Evolutionary conservation across 768 basidiomycete species (phyloP).

Genomic region (Cyclocybe cylindracea): DNA sequence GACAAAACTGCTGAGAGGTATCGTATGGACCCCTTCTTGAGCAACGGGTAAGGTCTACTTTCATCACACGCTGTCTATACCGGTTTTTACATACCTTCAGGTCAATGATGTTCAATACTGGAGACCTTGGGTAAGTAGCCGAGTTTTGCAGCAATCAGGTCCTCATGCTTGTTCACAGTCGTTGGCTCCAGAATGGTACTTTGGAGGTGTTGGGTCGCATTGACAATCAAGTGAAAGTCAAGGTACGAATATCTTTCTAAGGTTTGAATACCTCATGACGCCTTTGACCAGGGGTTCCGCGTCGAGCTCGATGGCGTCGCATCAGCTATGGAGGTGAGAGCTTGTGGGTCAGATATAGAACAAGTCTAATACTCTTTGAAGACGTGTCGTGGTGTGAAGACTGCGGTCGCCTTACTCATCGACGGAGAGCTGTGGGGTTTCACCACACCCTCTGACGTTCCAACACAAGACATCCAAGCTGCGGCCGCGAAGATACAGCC

Average conservation of each 20-base stretch:
- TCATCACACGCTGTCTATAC: neutral
- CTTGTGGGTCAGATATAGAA: neutral
- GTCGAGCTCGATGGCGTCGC: slow-evolving; percentile 66
- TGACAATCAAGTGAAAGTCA: slow-evolving; percentile 67
- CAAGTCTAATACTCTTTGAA: slow-evolving; percentile 13
- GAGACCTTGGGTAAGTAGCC: slow-evolving; percentile 49
- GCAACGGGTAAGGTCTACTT: slow-evolving; percentile 39
- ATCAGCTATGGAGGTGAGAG: slow-evolving; percentile 55
- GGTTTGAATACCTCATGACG: neutral
- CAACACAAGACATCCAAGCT: slow-evolving; percentile 38
- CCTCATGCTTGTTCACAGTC: slow-evolving; percentile 24
- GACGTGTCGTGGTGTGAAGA: slow-evolving; percentile 42
- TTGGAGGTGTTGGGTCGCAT: slow-evolving; percentile 60
- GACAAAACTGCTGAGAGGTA: slow-evolving; percentile 57
- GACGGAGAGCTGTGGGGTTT: slow-evolving; percentile 59
- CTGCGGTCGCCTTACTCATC: slow-evolving; percentile 52
- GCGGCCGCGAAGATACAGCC: slow-evolving; percentile 55
- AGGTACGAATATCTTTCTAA: slow-evolving; percentile 30
- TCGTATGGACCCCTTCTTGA: slow-evolving; percentile 48
- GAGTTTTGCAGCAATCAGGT: neutral
- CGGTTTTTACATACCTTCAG: slow-evolving; percentile 12
- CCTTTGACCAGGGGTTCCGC: slow-evolving; percentile 50
- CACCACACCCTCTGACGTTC: slow-evolving; percentile 39
- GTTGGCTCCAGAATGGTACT: slow-evolving; percentile 52
- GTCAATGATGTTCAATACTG: slow-evolving; percentile 64